Evolutionary conservation across 2,329 filamentous ascomycete genomes (phyloP).

Genomic region (Aureobasidium sp.): DNA sequence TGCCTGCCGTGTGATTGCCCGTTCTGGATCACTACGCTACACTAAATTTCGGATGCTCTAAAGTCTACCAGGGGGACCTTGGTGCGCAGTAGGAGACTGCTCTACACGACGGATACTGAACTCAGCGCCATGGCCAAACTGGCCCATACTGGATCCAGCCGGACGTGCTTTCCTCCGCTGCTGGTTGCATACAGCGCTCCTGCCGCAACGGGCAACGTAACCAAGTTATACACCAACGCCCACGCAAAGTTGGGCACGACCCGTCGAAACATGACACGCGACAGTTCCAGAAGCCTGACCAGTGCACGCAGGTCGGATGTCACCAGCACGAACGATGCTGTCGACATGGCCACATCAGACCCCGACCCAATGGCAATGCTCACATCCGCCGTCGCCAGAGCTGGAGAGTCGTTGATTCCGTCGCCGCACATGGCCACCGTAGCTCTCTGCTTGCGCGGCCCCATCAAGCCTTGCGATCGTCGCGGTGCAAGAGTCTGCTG

Average conservation of each 20-base stretch:
- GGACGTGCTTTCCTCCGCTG: constrained; percentile 43
- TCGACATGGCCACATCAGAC: constrained; percentile 73
- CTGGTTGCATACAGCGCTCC: constrained; percentile 62
- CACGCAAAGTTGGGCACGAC: constrained; percentile 81
- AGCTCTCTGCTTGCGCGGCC: constrained; percentile 28
- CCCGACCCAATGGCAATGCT: constrained; percentile 75
- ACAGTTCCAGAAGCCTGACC: constrained; percentile 64
- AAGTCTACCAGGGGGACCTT: constrained; percentile 37
- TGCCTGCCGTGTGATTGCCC: constrained; percentile 5
- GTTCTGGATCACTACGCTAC: neutral
- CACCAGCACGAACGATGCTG: constrained; percentile 72
- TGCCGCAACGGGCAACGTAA: constrained; percentile 71
- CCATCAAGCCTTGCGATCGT: neutral
- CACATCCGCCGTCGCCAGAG: constrained; percentile 69
- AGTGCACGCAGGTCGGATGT: constrained; percentile 61
- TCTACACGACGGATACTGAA: constrained; percentile 79
- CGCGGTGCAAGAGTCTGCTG: constrained; percentile 23
- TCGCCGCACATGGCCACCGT: constrained; percentile 79
- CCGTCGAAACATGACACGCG: constrained; percentile 61
- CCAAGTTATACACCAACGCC: constrained; percentile 72
- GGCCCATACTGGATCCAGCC: constrained; percentile 75
- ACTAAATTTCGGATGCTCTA: constrained; percentile 9
- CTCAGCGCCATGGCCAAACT: constrained; percentile 87
- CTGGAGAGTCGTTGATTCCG: constrained; percentile 78
- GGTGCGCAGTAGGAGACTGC: constrained; percentile 63